phyloP scores from a whole-genome alignment of 768 basidiomycete genomes.

The Albatrellus ellisii region DNA sequence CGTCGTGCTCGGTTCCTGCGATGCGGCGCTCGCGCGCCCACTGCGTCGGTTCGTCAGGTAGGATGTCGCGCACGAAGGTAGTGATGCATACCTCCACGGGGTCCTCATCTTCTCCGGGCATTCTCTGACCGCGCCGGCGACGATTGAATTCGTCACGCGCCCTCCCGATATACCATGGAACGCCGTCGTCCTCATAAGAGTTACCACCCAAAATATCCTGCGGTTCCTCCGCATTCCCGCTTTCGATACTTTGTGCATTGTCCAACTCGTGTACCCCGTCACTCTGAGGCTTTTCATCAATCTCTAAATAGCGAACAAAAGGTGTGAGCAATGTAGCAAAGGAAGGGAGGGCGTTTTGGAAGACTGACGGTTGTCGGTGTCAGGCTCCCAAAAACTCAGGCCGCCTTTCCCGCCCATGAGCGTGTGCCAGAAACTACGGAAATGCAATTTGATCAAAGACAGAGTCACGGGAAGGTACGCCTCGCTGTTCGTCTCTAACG shows the following conservation, averaged over 20 bases:
- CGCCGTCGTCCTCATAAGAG: slow-evolving; percentile 34
- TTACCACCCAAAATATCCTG: slow-evolving; percentile 14
- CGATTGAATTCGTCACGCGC: slow-evolving; percentile 67
- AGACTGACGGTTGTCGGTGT: slow-evolving; percentile 32
- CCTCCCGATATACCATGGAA: slow-evolving; percentile 79
- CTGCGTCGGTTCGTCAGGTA: slow-evolving; percentile 21
- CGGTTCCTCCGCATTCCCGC: slow-evolving; percentile 9
- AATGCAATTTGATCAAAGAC: slow-evolving; percentile 71
- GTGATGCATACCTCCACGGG: slow-evolving; percentile 42
- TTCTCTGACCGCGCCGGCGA: slow-evolving; percentile 32
- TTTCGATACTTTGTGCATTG: not conserved
- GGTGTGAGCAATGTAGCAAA: not conserved
- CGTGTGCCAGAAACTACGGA: slow-evolving; percentile 76
- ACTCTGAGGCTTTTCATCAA: slow-evolving; percentile 1
- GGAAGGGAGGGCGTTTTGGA: not conserved
- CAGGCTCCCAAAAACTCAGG: slow-evolving; percentile 50
- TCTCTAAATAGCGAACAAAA: not conserved
- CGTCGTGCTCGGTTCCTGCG: slow-evolving; percentile 58
- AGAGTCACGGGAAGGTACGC: slow-evolving; percentile 82
- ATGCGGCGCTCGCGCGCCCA: slow-evolving; percentile 70
- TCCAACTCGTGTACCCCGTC: slow-evolving; percentile 11
- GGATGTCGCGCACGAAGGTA: not conserved
- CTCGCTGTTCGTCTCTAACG: slow-evolving; percentile 76
- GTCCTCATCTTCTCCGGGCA: slow-evolving; percentile 47
- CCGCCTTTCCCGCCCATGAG: slow-evolving; percentile 44